A percentile compares a stretch with the other conserved stretches of the same genome.
phyloP scores from a whole-genome alignment of 2,329 filamentous ascomycete species.

The Trichoderma lentiforme region DNA sequence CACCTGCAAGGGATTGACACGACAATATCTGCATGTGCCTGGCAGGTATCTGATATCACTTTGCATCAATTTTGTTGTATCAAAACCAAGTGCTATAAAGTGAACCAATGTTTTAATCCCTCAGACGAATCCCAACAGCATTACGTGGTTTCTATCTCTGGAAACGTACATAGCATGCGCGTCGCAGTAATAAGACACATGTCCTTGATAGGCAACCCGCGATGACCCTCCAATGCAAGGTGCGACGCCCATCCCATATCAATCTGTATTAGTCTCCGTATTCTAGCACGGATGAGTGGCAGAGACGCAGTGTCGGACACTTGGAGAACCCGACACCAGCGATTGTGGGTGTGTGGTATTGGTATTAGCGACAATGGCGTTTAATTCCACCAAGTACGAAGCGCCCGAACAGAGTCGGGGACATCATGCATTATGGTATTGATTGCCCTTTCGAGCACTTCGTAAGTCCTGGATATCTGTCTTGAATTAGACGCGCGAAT shows the following conservation, averaged over 20 bases:
- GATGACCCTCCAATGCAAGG: not conserved
- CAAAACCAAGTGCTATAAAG: not conserved
- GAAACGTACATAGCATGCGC: not conserved
- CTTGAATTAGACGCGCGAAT: not conserved
- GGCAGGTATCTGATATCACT: not conserved
- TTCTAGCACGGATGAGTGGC: not conserved
- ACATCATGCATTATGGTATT: not conserved
- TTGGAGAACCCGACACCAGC: slow-evolving; percentile 6
- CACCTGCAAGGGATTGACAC: not conserved
- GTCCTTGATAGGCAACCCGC: not conserved
- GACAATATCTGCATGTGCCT: not conserved
- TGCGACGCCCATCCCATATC: slow-evolving; percentile 6
- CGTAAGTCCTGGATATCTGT: not conserved
- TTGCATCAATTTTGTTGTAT: not conserved
- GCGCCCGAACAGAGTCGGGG: not conserved
- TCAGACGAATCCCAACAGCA: not conserved
- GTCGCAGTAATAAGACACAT: not conserved
- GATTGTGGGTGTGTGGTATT: not conserved
- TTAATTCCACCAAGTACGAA: not conserved
- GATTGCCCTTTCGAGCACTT: not conserved
- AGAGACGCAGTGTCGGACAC: slow-evolving; percentile 5
- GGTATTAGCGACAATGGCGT: not conserved
- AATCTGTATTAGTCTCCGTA: slow-evolving; percentile 8
- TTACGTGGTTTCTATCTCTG: not conserved
- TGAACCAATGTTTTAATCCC: not conserved